Evolutionary conservation across 164 flowering plant genomes (phyloP), one percentile per base, ranked within the genome.

Genomic region (Piper longum): DNA sequence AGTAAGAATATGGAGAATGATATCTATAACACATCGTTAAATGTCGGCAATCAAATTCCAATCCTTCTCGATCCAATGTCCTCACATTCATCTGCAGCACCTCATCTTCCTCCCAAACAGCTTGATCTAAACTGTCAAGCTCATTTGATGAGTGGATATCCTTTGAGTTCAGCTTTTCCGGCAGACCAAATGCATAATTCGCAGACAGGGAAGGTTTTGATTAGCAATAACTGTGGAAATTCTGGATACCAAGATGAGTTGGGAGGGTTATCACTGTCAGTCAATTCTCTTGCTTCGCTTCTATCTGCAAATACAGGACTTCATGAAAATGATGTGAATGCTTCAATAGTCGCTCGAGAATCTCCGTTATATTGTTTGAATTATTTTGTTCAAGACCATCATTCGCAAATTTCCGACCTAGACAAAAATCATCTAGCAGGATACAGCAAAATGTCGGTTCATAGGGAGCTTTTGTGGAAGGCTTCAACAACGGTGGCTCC

Each of bases 141-240:
- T 65, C 78, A 70, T 41, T 61, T 70, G 52, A 74, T 77, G 67
- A 39, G 71, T 64, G 76, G 74, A 56, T 69, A 76, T 71, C 81
- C 85, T 40, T 54, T 70, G 44, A 70, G 74, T 64, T 55, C 83
- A 45, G 52, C 73, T 16, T 16, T 75, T 43, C 81, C 68, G 52
- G 75, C 78, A 48, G 81, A 75, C 43, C 63, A 67, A 8, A 54
- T 65, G 4, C 61, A 64, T 45, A 61, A 69, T 66, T 64, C 60
- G 45, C 67, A 60, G 16, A 16, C 67, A 54, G 60, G 60, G 68
- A 65, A 69, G 40, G 54, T 66, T 17, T 63, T 72, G 18, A 64
- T 56, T 16, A 43, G 52, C 44, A 65, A 71, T 59, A 66, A 68
- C 0, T 36, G 43, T 41, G 66, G 41, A 56, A 66, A 62, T 58